Percentiles rank a stretch among this genome's conserved stretches.
These are phyloP conservation scores for Cyberlindnera samutprakarnensis DNA, from an alignment of 805 yeast species.

Conservation along the genomic window DNA sequence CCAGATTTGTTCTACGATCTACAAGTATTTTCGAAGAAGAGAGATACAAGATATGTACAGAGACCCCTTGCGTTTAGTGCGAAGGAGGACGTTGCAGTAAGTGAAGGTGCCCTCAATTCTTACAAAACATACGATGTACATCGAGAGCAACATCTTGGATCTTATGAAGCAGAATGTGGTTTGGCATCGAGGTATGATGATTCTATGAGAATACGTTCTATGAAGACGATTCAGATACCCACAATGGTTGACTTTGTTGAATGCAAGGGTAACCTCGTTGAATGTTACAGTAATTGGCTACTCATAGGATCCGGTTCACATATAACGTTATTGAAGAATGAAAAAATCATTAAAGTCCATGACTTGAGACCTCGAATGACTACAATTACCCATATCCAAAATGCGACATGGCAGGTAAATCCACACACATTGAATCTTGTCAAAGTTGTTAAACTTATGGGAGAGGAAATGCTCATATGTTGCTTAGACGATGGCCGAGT, in stretches of 20 bases:
- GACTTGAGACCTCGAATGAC: constrained; percentile 15
- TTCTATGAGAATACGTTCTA: constrained; percentile 3
- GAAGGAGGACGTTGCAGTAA: constrained; percentile 5
- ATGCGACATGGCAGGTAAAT: constrained; percentile 43
- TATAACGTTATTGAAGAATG: constrained; percentile 8
- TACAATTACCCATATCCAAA: constrained; percentile 26
- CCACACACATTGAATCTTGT: constrained; percentile 54
- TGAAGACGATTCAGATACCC: background rate
- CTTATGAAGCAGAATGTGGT: background rate
- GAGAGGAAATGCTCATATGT: constrained; percentile 35
- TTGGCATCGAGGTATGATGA: constrained; percentile 13
- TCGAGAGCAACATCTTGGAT: constrained; percentile 4
- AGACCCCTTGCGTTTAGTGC: constrained; percentile 4
- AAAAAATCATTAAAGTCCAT: background rate
- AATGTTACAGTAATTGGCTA: constrained; percentile 5
- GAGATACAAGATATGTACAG: constrained; percentile 4
- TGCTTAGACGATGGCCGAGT: constrained; percentile 52
- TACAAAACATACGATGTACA: constrained; percentile 16
- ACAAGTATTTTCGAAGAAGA: constrained; percentile 2
- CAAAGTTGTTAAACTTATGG: constrained; percentile 29
- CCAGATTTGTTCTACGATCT: constrained; percentile 14
- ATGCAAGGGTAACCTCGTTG: constrained; percentile 18
- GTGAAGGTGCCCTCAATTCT: constrained; percentile 4
- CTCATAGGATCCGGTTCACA: constrained; percentile 10
- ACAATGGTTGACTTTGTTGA: constrained; percentile 2